Evolutionary conservation across 495 filamentous ascomycete species (phyloP).

Genomic region (Penicillium pancosmium): DNA sequence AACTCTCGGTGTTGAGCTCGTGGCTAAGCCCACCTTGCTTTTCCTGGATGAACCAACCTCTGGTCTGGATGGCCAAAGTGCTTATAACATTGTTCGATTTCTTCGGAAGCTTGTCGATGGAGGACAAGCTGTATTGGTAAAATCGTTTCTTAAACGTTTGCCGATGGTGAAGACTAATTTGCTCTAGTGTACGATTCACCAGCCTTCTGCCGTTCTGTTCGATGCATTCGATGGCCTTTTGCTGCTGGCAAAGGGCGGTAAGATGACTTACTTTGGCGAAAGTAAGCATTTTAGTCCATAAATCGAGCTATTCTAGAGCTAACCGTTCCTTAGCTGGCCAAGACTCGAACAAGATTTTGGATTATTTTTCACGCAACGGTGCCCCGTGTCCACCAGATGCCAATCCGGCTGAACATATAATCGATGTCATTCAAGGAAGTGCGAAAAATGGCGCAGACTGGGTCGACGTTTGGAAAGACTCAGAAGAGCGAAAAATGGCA

Average conservation of each 20-base stretch:
- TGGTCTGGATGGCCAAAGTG: slow-evolving; percentile 65
- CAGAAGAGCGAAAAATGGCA: slow-evolving; percentile 61
- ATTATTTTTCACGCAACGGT: slow-evolving; percentile 56
- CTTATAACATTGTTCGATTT: slow-evolving; percentile 71
- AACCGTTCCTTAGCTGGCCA: slow-evolving; percentile 58
- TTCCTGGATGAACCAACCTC: slow-evolving; percentile 70
- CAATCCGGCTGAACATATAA: slow-evolving; percentile 63
- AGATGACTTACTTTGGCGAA: slow-evolving; percentile 60
- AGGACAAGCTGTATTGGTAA: slow-evolving; percentile 78
- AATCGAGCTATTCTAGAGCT: not conserved
- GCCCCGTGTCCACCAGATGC: slow-evolving; percentile 52
- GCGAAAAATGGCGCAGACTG: slow-evolving; percentile 43
- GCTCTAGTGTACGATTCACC: slow-evolving; percentile 79
- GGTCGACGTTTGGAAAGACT: slow-evolving; percentile 54
- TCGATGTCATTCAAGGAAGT: slow-evolving; percentile 50
- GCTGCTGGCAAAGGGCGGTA: slow-evolving; percentile 54
- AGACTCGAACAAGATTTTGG: slow-evolving; percentile 58
- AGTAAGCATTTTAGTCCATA: slow-evolving; percentile 33
- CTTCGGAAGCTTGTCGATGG: slow-evolving; percentile 78
- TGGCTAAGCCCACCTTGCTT: slow-evolving; percentile 65
- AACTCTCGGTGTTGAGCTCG: slow-evolving; percentile 79
- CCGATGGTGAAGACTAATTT: slow-evolving; percentile 5
- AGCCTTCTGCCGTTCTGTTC: slow-evolving; percentile 74
- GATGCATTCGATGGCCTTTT: slow-evolving; percentile 54
- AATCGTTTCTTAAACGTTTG: not conserved